phyloP scores from a whole-genome alignment of 139 green algal species.

The Chlamydomonas applanata region DNA sequence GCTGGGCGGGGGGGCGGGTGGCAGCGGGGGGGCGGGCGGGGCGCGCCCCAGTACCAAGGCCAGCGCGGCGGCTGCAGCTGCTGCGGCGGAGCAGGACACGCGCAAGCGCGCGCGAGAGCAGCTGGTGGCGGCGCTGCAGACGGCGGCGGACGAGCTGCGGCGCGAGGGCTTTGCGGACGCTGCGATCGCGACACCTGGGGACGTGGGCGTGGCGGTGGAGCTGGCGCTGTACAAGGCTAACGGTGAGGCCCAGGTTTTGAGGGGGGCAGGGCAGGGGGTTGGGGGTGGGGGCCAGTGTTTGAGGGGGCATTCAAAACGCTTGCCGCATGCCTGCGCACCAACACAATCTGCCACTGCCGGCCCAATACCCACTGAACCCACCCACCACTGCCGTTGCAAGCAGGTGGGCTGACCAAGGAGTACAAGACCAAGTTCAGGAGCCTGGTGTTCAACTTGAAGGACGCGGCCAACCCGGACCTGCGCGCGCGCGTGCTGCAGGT shows the following conservation, averaged over 20 bases:
- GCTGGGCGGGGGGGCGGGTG: neutral
- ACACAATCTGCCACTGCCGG: conserved; percentile 5
- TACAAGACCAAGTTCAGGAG: conserved; percentile 86
- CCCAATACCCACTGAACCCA: neutral
- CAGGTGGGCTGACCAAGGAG: conserved; percentile 58
- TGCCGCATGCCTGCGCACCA: neutral
- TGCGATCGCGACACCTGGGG: neutral
- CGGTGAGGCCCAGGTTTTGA: conserved; percentile 35
- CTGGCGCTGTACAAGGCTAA: conserved; percentile 44
- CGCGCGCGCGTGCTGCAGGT: conserved; percentile 56
- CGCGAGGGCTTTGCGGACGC: conserved; percentile 12
- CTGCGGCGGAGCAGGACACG: conserved; percentile 2
- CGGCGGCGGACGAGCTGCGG: conserved; percentile 21
- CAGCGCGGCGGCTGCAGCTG: neutral
- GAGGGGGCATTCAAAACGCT: neutral
- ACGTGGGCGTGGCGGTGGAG: conserved; percentile 46
- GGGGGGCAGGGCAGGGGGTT: neutral
- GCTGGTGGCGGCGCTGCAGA: conserved; percentile 15
- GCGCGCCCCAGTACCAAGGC: too few species aligned
- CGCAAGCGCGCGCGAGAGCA: conserved; percentile 11
- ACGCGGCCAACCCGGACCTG: conserved; percentile 72
- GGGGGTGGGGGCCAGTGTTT: neutral
- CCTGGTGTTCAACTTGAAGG: conserved; percentile 86
- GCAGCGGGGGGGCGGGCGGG: too few species aligned
- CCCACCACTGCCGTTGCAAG: neutral